phyloP scores from a whole-genome alignment of 345 rosid species.

The Durio zibethinus region DNA sequence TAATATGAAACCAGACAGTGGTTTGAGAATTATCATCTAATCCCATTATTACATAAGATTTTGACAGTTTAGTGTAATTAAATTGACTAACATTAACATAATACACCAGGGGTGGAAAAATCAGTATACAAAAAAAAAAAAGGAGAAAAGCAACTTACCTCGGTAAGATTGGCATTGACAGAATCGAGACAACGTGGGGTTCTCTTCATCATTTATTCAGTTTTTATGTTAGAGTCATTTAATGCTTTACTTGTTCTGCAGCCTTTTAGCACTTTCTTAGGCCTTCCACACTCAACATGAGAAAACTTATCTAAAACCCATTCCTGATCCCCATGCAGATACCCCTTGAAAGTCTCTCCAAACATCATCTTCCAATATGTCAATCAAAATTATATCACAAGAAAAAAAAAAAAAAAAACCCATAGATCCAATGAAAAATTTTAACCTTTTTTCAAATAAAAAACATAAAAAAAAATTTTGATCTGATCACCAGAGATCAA shows the following conservation, averaged over 20 bases:
- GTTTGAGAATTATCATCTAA: neutral
- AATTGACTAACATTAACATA: neutral
- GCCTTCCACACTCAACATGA: conserved; percentile 80
- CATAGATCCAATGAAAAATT: neutral
- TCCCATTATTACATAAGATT: neutral
- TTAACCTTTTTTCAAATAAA: neutral
- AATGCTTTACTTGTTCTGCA: conserved; percentile 57
- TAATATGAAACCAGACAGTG: neutral
- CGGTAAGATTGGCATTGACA: conserved; percentile 62
- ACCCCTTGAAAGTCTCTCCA: conserved; percentile 79
- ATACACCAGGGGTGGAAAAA: neutral
- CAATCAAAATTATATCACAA: neutral
- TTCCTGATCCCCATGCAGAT: conserved; percentile 66
- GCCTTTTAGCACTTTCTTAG: conserved; percentile 72
- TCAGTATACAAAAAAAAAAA: neutral
- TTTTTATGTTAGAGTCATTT: conserved; percentile 18
- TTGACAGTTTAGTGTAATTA: neutral
- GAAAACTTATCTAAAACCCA: conserved; percentile 54
- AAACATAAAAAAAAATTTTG: neutral
- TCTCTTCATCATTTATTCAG: conserved; percentile 24
- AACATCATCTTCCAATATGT: conserved; percentile 59
- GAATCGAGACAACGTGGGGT: conserved; percentile 4
- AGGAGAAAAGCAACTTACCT: conserved; percentile 35
- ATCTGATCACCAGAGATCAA: neutral
- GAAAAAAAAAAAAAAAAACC: neutral